Percentiles rank a stretch among this genome's conserved stretches.
Conservation (phyloP, 208 protist species). For the Leishmania tarentolae region DNA sequence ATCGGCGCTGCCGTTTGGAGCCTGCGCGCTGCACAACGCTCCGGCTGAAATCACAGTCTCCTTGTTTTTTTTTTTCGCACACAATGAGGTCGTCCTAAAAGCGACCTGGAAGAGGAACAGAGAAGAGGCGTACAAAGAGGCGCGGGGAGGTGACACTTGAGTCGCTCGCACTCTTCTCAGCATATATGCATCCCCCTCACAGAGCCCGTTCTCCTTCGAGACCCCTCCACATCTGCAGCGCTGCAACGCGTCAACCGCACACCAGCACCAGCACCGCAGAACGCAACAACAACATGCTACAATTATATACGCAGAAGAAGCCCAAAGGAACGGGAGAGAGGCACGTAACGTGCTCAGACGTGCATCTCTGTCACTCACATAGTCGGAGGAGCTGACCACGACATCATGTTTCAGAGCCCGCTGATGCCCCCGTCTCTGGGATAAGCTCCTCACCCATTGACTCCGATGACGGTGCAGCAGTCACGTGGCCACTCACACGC, state of each 20-base stretch:
- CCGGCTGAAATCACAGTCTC: too few species aligned
- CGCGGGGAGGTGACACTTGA: not conserved
- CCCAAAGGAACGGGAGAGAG: not conserved
- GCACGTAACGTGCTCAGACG: not conserved
- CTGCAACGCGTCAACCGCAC: not conserved
- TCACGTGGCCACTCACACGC: not conserved
- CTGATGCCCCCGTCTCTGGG: not conserved
- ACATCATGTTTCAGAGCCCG: not conserved
- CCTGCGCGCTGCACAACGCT: not conserved
- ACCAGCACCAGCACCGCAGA: not conserved
- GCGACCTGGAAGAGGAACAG: not conserved
- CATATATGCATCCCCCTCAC: not conserved
- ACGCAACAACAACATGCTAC: not conserved
- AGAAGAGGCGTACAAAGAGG: too few species aligned
- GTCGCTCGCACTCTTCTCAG: not conserved
- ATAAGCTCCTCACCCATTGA: not conserved
- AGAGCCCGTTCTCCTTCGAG: not conserved
- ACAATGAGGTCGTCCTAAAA: not conserved
- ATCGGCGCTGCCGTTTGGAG: not conserved
- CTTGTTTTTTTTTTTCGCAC: not conserved
- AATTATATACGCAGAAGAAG: not conserved
- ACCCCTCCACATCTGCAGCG: not conserved
- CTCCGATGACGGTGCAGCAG: not conserved
- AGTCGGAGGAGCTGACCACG: not conserved
- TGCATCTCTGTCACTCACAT: not conserved